Evolutionary conservation across 1,284 basidiomycete species (phyloP).

Genomic region (Marasmius sp.): DNA sequence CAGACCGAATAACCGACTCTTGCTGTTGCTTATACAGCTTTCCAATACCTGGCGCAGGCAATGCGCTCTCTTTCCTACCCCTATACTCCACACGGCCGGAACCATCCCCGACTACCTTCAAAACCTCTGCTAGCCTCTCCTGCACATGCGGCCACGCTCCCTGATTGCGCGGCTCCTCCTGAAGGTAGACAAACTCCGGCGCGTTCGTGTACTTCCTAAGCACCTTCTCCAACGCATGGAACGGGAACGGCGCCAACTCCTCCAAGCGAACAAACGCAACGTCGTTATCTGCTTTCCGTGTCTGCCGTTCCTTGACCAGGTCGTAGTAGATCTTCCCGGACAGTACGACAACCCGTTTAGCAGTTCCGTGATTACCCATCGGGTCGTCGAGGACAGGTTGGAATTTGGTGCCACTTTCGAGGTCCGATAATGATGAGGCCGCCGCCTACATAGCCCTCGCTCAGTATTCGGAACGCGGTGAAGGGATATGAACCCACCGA

Average conservation of each 20-base stretch:
- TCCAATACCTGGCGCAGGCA: slow-evolving; percentile 80
- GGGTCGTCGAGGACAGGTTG: slow-evolving; percentile 70
- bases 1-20: slow-evolving; percentile 53
- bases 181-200: slow-evolving; percentile 66
- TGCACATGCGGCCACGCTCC: slow-evolving; percentile 74
- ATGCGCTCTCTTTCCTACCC: slow-evolving; percentile 69
- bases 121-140: slow-evolving; percentile 52
- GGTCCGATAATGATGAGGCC: slow-evolving; percentile 64
- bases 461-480: background rate
- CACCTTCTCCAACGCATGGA: slow-evolving; percentile 45
- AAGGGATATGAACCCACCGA: slow-evolving; percentile 49
- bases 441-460: slow-evolving; percentile 56
- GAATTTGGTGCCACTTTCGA: slow-evolving; percentile 68
- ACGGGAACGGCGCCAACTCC: slow-evolving; percentile 87
- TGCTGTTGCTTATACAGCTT: slow-evolving; percentile 69
- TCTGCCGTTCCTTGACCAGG: slow-evolving; percentile 65
- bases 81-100: slow-evolving; percentile 45
- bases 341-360: slow-evolving; percentile 60
- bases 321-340: slow-evolving; percentile 90
- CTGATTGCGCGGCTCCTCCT: slow-evolving; percentile 88
- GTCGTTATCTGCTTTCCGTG: slow-evolving; percentile 43
- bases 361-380: slow-evolving; percentile 33
- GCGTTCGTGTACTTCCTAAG: slow-evolving; percentile 47
- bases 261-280: slow-evolving; percentile 79
- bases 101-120: slow-evolving; percentile 38